Evolutionary conservation across 2,329 filamentous ascomycete genomes (phyloP), one percentile per base, ranked within the genome.

Genomic region (Ilyonectria sp.): DNA sequence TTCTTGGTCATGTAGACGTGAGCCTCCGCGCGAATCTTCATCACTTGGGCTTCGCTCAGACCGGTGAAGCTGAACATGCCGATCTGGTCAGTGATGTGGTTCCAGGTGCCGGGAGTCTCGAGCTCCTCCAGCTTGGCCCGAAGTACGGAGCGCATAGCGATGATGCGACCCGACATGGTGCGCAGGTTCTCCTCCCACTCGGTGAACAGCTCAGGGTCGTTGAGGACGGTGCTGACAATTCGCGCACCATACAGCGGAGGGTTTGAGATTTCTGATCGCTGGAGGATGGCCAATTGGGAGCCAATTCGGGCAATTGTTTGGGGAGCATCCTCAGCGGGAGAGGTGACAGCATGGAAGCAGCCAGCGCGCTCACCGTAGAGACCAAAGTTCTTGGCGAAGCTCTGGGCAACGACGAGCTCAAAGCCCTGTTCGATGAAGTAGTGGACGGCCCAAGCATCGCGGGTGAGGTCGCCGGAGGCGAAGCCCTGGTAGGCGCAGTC

Each of bases 31-130:
- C 91, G 87, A 69, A 96, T 84, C 82, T 89, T 90, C 74, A 88
- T 74, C 8, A 95, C 93, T 79, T 96, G 93, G 69, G 88, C 79
- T 83, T 94, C 92, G 13, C 81, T 88, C 79, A 97, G 83, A 13
- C 94, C 94, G 1, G 94, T 97, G 81, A 97, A 99, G 81, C 92
- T 95, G 85, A 99, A 99, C 96, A 99, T 99, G 84, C 96, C 96
- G 79, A 99, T 99, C 87, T 99, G 96, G 77, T 97, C 93, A 17
- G 95, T 98, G 80, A 99, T 97, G 84, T 99, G 96, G 78, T 95
- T 94, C 96, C 96, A 99, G 15, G 89, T 92, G 35, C 95, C 95
- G 0, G 95, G 95, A 0, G 96, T 98, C 33, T 89, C 90, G 67
- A 95, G 88, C 77, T 91, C 90, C 83, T 98, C 95, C 11, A 99